These are phyloP conservation scores for Dactylis glomerata DNA, from an alignment of 176 grass and related monocot species.

Conservation along the genomic window DNA sequence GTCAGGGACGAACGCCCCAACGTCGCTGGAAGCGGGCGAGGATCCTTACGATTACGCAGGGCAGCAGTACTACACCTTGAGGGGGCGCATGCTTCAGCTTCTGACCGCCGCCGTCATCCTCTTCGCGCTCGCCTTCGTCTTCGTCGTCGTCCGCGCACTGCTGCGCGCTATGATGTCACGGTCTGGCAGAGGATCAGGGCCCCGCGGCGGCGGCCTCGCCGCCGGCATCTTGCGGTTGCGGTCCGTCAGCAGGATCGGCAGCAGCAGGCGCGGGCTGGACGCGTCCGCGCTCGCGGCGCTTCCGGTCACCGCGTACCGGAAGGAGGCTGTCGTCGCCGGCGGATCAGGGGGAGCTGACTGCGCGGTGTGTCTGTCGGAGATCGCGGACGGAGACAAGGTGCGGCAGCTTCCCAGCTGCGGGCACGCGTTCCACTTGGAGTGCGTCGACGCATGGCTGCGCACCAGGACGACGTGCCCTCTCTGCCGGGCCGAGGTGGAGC, in stretches of 20 bases:
- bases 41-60: background rate
- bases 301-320: conserved; percentile 36
- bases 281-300: conserved; percentile 41
- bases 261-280: conserved; percentile 31
- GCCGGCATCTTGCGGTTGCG: conserved; percentile 7
- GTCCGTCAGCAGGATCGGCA: conserved; percentile 17
- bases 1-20: conserved; percentile 12
- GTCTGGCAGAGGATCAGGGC: background rate
- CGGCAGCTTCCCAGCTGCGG: conserved; percentile 39
- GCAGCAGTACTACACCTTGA: conserved; percentile 25
- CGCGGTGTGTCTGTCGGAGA: conserved; percentile 56
- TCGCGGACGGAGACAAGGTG: conserved; percentile 65
- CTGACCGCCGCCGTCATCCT: conserved; percentile 38
- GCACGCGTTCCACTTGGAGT: conserved; percentile 70
- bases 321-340: background rate
- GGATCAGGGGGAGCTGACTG: conserved; percentile 31
- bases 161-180: background rate
- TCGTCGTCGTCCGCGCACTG: conserved; percentile 31
- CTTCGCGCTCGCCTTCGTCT: conserved; percentile 23
- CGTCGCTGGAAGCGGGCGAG: background rate
- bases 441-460: conserved; percentile 68
- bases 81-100: conserved; percentile 32
- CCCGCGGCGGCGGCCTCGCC: background rate
- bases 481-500: conserved; percentile 48
- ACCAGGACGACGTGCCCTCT: conserved; percentile 23